These are phyloP conservation scores for Eucalyptus viminalis DNA, from an alignment of 345 rosid genomes.

Conservation along the genomic window DNA sequence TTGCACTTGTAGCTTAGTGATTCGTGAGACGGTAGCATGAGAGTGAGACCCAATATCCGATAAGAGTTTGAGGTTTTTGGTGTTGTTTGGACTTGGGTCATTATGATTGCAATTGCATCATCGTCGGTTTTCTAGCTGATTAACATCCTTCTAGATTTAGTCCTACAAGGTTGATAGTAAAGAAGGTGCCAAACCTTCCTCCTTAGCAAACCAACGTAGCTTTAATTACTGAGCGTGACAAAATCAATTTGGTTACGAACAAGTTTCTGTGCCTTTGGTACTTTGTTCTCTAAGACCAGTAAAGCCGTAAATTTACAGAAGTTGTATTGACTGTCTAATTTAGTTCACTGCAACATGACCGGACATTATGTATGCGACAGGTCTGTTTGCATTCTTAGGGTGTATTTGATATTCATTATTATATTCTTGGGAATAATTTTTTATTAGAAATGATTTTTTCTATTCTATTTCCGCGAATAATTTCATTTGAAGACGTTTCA, in stretches of 20 bases:
- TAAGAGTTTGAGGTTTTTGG: not conserved
- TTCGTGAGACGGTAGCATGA: not conserved
- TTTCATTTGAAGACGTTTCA: accelerated
- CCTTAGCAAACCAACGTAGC: not conserved
- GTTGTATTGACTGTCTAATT: no score
- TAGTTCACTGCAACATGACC: not conserved
- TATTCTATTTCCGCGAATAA: no score
- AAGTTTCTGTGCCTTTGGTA: not conserved
- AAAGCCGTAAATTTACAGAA: not conserved
- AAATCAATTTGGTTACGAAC: not conserved
- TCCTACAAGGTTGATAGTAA: not conserved
- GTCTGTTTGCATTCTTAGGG: not conserved
- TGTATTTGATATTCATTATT: no score
- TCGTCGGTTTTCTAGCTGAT: not conserved
- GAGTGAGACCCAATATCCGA: not conserved
- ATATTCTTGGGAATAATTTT: accelerated
- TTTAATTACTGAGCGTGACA: not conserved
- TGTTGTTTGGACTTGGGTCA: not conserved
- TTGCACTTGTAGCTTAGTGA: not conserved
- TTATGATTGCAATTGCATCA: not conserved
- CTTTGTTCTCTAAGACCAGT: not conserved
- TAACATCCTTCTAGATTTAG: not conserved
- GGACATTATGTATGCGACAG: no score
- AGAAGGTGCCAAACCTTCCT: not conserved
- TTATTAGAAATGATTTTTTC: no score